Conservation (phyloP, 495 filamentous ascomycete species). For the Lasiosphaeria ovina region DNA sequence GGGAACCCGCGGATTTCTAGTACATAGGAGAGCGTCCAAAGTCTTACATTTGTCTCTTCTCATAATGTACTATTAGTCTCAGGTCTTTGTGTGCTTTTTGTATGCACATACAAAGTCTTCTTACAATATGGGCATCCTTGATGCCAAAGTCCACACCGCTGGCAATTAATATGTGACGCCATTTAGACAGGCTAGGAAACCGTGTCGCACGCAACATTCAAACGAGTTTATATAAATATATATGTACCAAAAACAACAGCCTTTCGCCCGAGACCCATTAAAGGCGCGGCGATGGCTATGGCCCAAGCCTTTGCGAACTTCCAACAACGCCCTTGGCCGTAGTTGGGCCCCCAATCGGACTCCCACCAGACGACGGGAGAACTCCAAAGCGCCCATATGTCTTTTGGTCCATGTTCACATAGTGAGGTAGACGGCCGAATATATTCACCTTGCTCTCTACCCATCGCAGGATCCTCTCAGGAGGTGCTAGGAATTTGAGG, state of each 20-base stretch:
- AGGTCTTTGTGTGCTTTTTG: too few relatives aligned
- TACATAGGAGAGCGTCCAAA: too few relatives aligned
- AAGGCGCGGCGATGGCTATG: conserved; percentile 31
- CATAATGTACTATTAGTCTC: neutral
- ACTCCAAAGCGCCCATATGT: conserved; percentile 94
- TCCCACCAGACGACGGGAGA: conserved; percentile 53
- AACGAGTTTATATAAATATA: too few relatives aligned
- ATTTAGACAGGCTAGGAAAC: too few relatives aligned
- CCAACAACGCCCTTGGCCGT: conserved; percentile 57
- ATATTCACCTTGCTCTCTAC: conserved; percentile 83
- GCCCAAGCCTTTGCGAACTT: conserved; percentile 62
- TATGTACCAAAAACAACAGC: neutral
- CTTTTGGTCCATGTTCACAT: conserved; percentile 90
- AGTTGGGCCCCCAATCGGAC: conserved; percentile 19
- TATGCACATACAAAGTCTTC: too few relatives aligned
- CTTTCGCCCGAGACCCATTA: conserved; percentile 5
- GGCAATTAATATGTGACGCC: too few relatives aligned
- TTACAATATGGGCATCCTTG: too few relatives aligned
- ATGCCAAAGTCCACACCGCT: too few relatives aligned
- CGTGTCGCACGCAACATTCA: too few relatives aligned
- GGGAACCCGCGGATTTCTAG: neutral
- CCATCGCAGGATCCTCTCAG: conserved; percentile 75
- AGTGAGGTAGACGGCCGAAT: conserved; percentile 77
- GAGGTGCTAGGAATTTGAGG: conserved; percentile 78
- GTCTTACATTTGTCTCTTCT: neutral